Percentiles rank a stretch among this genome's conserved stretches.
These are phyloP conservation scores for Silene noctiflora DNA, from an alignment of 179 eudicot species.

Conservation along the genomic window DNA sequence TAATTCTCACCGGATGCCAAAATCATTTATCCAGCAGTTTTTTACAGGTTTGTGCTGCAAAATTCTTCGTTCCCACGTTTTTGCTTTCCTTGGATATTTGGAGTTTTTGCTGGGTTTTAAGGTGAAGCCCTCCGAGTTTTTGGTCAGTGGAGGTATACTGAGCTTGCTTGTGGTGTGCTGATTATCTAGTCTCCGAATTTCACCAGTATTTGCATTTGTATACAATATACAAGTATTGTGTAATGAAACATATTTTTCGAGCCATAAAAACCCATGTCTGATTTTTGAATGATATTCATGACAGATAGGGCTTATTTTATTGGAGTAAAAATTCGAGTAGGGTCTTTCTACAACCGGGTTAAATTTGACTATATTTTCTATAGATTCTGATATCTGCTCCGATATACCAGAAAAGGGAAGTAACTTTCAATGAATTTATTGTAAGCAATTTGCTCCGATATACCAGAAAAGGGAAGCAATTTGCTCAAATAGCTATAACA, in stretches of 20 bases:
- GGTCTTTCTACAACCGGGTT: too few relatives aligned
- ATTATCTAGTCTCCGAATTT: neutral
- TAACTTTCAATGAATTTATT: too few relatives aligned
- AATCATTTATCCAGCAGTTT: neutral
- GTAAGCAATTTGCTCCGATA: too few relatives aligned
- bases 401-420: too few relatives aligned
- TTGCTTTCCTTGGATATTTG: neutral
- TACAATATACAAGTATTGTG: conserved; percentile 12
- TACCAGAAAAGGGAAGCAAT: too few relatives aligned
- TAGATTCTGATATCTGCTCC: too few relatives aligned
- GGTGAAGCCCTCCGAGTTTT: conserved; percentile 13
- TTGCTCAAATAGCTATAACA: too few relatives aligned
- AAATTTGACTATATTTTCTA: too few relatives aligned
- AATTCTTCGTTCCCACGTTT: neutral
- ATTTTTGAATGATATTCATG: too few relatives aligned
- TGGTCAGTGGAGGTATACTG: conserved; percentile 13
- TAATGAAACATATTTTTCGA: neutral
- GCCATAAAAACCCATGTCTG: neutral
- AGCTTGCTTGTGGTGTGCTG: conserved; percentile 6
- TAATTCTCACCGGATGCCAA: neutral
- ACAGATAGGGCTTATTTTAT: too few relatives aligned
- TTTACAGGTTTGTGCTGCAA: too few relatives aligned
- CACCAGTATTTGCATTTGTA: conserved; percentile 20
- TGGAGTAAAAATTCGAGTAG: too few relatives aligned
- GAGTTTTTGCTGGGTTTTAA: neutral